Base-by-base conservation (phyloP, 163 green algal species). In the Chlorella variabilis region DNA sequence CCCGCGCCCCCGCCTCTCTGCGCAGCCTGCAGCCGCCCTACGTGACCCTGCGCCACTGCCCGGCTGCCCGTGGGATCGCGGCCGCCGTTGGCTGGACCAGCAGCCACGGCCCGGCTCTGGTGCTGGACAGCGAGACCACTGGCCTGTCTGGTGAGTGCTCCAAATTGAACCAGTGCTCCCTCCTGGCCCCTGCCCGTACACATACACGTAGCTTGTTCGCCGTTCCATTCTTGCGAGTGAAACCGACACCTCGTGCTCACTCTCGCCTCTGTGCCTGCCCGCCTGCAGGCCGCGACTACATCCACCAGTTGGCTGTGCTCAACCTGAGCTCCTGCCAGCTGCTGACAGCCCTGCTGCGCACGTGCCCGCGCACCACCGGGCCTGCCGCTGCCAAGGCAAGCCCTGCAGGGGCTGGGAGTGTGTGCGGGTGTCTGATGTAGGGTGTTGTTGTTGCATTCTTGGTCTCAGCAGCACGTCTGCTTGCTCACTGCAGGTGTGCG, bases 61-160 rank as follows among this genome's bases (percentile, higher is more conserved):
- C 75, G 41, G 41, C 75, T 15, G 59, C 75, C 15, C 61, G 21
- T 20, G 45, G 56, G 4, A 7, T 70, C 15, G 39, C 75, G 6
- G 39, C 29, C 5, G 31, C 18, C 0, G 3, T 51, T 20, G 29
- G 59, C 39, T 79, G 71, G 71, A 0, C n/a, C 0, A 29, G 29
- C 39, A 39, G 61, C 23, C 17, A 21, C 13, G 59, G 56, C 34
- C 25, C 21, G 1, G 41, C 66, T 2, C 66, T 81, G 38, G 75
- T 81, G 33, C 23, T 81, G 59, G 75, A 81, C 38, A 41, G 33
- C 29, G 75, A 81, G 31, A 81, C 75, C 4, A 81, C 75, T 9
- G 75, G 75, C 23, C 33, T 81, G 21, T 63, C 59, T 2, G 33
- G 75, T 81, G 59, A 51, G 56, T 23, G 65, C 4, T 4, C 3